Base-by-base conservation (phyloP, 1,284 basidiomycete genomes). In the Somion occarium region DNA sequence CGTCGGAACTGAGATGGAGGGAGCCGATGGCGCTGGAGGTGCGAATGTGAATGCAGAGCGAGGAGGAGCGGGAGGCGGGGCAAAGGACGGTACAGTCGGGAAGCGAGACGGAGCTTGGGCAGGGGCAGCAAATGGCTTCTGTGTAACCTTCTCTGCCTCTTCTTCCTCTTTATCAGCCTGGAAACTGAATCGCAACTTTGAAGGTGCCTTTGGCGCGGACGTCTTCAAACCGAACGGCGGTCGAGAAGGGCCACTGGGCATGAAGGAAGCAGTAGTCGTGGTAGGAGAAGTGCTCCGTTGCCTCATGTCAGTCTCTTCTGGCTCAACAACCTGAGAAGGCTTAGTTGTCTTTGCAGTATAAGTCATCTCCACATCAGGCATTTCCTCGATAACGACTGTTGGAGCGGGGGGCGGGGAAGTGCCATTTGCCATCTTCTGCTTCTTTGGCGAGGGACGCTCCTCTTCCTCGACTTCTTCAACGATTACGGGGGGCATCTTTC, bases 141-240 rank as follows among this genome's bases (percentile, higher is more conserved):
- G 20, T 13, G 38, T 39, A 12, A 23, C 44, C 48, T 27, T 19
- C 34, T 30, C 7, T 15, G 44, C 30, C 48, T 50, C 27, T 46
- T 41, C 55, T 3, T 56, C 58, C 58, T 69, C 68, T 51, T 75
- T 71, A 3, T 69, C 71, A 20, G 59, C 60, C 13, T 78, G 78
- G 63, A 82, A 78, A 59, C 83, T 85, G 55, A 74, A 83, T 25
- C 86, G 76, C 46, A 88, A 70, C 61, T 87, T 88, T 53, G 86
- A 88, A 0, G 85, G 85, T 44, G 84, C 82, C 59, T 80, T 84
- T 1, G 85, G 85, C 19, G 74, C 72, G 18, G 79, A 73, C 2
- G 72, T 70, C 60, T 75, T 79, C 11, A 58, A 34, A 25, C 63
- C 59, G 51, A 66, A 67, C 7, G 50, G 46, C 2, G 66, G 38